Base-by-base conservation (phyloP, 2,329 filamentous ascomycete genomes). In the Apiospora saccharicola region DNA sequence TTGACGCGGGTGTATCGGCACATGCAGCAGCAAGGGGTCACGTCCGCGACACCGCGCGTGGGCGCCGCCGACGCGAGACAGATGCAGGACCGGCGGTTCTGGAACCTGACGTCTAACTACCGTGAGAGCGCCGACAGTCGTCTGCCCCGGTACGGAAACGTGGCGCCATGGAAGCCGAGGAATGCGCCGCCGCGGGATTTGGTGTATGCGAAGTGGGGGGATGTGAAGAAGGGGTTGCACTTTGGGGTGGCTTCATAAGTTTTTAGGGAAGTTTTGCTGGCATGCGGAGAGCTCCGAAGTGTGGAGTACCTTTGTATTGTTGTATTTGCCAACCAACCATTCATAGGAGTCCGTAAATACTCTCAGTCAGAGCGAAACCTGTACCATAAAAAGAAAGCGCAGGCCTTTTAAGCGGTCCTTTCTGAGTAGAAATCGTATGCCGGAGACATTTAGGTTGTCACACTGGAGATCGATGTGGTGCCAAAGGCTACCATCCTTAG, bases 1-100 rank as follows among this genome's bases (percentile, higher is more conserved):
- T 81, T 88, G 5, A 82, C 85, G 0, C 83, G 89, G 0, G 78
- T 92, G 5, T 75, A 90, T 71, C 85, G 85, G 6, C 76, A 84
- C 70, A 88, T 91, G 85, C 75, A 81, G 16, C 78, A 83, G 7
- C 81, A 85, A 13, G 82, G 82, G 0, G 81, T 83, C 4, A 80
- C 79, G 0, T 81, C 79, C 16, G 86, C 85, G 0, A 82, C 84
- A 1, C 89, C 90, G 0, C 77, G 82, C 1, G 81, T 85, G 4
- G 77, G 79, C 7, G 24, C 41, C 34, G 24, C 16, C 16, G 19
- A 46, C 34, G 70, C 51, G 24, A 13, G 43, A 24, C 46, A 44
- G 12, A 30, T 44, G 41, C 49, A 22, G n/a, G 67, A 69, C 22
- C 57, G 68, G 30, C 67, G 64, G n/a, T 69, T 69, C 61, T 77